Evolutionary conservation across 1,139 yeast species (phyloP), one percentile per base, ranked within the genome.

Genomic region (Magnusiomyces fungicola): DNA sequence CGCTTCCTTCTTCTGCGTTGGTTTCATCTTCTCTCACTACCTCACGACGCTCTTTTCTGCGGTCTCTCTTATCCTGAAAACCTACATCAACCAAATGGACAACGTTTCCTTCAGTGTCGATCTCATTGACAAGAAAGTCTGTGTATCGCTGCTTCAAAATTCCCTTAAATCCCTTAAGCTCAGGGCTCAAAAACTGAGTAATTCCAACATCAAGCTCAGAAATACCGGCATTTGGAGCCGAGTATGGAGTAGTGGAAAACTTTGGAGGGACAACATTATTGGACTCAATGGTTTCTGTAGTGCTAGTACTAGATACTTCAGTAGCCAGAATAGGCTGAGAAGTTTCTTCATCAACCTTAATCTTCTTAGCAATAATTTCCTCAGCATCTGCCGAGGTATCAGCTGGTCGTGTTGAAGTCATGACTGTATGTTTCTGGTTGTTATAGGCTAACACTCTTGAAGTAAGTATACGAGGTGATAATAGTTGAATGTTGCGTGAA

Each of bases 91-190:
- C 63, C 56, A 92, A 72, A 63, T 83, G 92, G 14, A 90, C 76
- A 2, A 89, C 96, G 2, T 76, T 68, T 1, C 88, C 95, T 25
- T 78, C 69, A 29, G 69, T 58, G 53, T 75, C 83, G 53, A 92
- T 83, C 66, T 94, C 98, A 64, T 89, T 88, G 42, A 92, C 98
- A 63, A 88, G 75, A 64, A 94, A 94, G 65, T 92, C 98, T n/a
- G 96, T 82, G 67, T 89, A 89, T 55, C 96, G 74, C 61, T 86
- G 95, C 65, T 92, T 92, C 58, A 92, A 73, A 14, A 77, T 75
- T 1, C 97, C 98, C 24, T 66, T 66, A 56, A 92, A 88, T 2
- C 96, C 95, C 2, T 75, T 69, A 9, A 72, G 64, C 14, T 69
- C 72, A 3, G 73, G 62, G 45, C 81, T 79, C 37, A 88, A 69